Evolutionary conservation across 495 filamentous ascomycete genomes (phyloP), one percentile per base, ranked within the genome.

Genomic region (Astrothelium subdiscretum): DNA sequence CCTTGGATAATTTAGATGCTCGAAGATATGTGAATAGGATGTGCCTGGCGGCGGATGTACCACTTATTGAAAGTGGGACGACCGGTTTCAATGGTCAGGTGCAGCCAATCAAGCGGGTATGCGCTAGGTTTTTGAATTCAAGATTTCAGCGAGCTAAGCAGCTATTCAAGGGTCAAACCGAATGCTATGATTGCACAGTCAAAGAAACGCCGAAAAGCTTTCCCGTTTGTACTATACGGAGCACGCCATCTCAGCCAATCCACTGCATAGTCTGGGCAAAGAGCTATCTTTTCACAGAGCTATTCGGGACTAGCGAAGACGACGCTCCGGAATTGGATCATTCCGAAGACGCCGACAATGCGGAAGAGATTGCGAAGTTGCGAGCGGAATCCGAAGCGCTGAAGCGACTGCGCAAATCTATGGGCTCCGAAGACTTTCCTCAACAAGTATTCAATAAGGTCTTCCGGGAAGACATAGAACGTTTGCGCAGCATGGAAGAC

Each of bases 211-310:
- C 92, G 0, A 97, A 95, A 70, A 84, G 84, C 2, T 97, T 91
- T 70, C 90, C 94, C 4, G 89, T 99, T 24, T 99, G 94, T 74
- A 99, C 94, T 0, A 97, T 99, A 66, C 84, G 94, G 70, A 96
- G 89, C 69, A 97, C 89, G 1, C 94, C 94, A 0, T 90, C 85
- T 61, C 92, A 97, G 68, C 91, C 92, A 0, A 97, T 99, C 29
- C 94, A 99, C 72, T 97, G 94, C 76, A 99, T 99, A 54, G 92
- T 97, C n/a, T 99, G 94, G 94, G 92, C 83, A 0, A 99, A 97
- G 78, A 95, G 90, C 69, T 97, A 96, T 70, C 83, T 99, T 13
- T 84, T 97, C 63, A 90, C 89, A 62, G 92, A 97, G 69, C 85
- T 99, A 8, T 97, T 96, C 67, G 94, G 94, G 1, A 84, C 82